Evolutionary conservation across 805 yeast genomes (phyloP), one percentile per base, ranked within the genome.

Genomic region (Saturnispora kantuleensis): DNA sequence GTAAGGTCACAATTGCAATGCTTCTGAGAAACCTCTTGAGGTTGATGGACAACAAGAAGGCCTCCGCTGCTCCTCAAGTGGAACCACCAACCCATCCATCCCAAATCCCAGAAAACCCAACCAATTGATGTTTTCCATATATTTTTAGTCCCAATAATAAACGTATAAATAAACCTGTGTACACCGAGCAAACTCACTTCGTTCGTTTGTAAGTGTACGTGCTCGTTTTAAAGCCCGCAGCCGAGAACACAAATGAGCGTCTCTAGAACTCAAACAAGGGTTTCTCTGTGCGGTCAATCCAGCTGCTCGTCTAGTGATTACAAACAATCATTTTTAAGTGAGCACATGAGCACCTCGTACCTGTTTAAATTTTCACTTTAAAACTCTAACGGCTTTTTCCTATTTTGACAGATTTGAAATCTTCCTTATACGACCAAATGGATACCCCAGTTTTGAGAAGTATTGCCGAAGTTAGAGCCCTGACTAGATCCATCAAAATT

Each of bases 1-100:
- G 98, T 13, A 93, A 93, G 64, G 97, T 93, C 31, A 93, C 98
- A 33, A 89, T 93, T 50, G 77, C 95, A 48, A 93, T 93, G 97
- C 67, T 93, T 35, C 67, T 93, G 63, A 78, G 98, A 62, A 93
- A 93, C 62, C 69, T 93, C 64, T 65, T 93, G 47, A 76, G 98
- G 53, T 69, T 93, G 52, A 76, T 84, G 51, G 79, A 81, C 41
- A 89, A 93, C 67, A 75, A 73, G 48, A 46, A 51, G 40, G 47
- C 43, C 17, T 28, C 38, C 26, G 48, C 49, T n/a, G 45, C 42
- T 34, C 29, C 45, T 35, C 41, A 52, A 35, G 44, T 50, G 12
- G 52, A 50, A 38, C 50, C 37, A 31, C 46, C 40, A 31, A 42
- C 37, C 10, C n/a, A 44, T 13, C 52, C 52, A 41, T 45, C 51